A percentile compares a stretch with the other conserved stretches of the same genome.
Conservation (phyloP, 495 filamentous ascomycete species). For the Terfezia claveryi region DNA sequence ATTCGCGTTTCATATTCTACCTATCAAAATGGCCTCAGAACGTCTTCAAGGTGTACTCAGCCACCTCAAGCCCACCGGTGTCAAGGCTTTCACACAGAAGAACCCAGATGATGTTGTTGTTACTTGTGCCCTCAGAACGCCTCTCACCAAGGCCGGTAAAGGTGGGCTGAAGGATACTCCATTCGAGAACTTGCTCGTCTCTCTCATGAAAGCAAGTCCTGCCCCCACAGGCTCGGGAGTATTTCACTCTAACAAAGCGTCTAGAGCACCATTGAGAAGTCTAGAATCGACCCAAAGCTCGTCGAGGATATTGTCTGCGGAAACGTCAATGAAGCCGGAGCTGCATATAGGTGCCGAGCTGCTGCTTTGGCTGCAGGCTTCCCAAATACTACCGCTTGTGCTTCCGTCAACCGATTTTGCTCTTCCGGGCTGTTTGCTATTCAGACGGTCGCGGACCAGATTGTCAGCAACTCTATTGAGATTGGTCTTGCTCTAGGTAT, state of each 20-base stretch:
- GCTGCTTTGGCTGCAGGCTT: conserved; percentile 80
- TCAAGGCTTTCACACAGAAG: conserved; percentile 39
- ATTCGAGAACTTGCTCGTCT: conserved; percentile 67
- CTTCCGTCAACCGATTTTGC: conserved; percentile 84
- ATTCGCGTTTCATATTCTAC: too few species aligned
- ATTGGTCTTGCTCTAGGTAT: conserved; percentile 70
- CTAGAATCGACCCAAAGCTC: conserved; percentile 56
- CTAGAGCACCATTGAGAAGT: conserved; percentile 49
- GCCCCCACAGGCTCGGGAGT: too few species aligned
- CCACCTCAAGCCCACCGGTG: not conserved
- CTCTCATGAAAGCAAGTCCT: conserved; percentile 30
- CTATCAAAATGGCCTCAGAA: not conserved
- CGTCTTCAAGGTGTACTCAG: not conserved
- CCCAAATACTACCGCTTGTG: conserved; percentile 67
- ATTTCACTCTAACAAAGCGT: not conserved
- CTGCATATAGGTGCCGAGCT: conserved; percentile 73
- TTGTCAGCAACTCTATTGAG: conserved; percentile 58
- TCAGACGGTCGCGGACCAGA: conserved; percentile 84
- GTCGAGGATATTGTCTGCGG: conserved; percentile 86
- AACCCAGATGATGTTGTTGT: conserved; percentile 94
- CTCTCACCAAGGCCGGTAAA: conserved; percentile 52
- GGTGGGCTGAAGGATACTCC: conserved; percentile 88
- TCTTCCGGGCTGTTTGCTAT: conserved; percentile 86
- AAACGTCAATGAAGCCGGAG: conserved; percentile 72
- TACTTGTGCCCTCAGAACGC: conserved; percentile 57